Percentiles rank a stretch among this genome's conserved stretches.
These are phyloP conservation scores for Colletotrichum sp. DNA, from an alignment of 2,329 filamentous ascomycete genomes.

Conservation along the genomic window DNA sequence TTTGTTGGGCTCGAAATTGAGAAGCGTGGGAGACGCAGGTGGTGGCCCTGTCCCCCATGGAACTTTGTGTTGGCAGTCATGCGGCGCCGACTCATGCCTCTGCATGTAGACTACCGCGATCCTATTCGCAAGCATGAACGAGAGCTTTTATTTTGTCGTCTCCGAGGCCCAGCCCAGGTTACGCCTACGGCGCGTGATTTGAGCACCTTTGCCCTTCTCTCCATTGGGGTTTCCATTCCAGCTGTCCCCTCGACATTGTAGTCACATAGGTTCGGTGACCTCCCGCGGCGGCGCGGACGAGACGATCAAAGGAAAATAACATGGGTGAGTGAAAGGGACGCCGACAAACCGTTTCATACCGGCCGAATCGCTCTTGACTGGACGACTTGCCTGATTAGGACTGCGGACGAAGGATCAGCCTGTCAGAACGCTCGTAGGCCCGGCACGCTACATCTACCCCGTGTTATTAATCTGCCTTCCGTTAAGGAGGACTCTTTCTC, in stretches of 20 bases:
- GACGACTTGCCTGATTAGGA: conserved; percentile 18
- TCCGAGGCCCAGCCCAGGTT: not conserved
- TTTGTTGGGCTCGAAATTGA: not conserved
- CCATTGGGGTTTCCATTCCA: not conserved
- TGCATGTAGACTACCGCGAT: not conserved
- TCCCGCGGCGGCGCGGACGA: not conserved
- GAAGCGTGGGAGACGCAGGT: not conserved
- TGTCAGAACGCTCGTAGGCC: conserved; percentile 6
- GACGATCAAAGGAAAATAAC: not conserved
- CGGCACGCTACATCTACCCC: not conserved
- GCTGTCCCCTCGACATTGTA: not conserved
- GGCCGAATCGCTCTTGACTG: not conserved
- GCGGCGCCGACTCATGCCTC: not conserved
- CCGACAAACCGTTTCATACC: not conserved
- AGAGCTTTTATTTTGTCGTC: not conserved
- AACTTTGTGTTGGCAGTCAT: not conserved
- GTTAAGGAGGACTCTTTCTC: not conserved
- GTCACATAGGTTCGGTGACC: not conserved
- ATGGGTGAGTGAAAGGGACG: not conserved
- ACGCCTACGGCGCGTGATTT: not conserved
- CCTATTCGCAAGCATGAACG: not conserved
- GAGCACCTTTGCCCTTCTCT: not conserved
- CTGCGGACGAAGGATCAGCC: conserved; percentile 13
- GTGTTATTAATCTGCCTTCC: not conserved
- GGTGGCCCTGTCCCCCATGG: not conserved